Percentiles rank a stretch among this genome's conserved stretches.
These are phyloP conservation scores for Lumnitzera racemosa DNA, from an alignment of 345 rosid species.

Conservation along the genomic window DNA sequence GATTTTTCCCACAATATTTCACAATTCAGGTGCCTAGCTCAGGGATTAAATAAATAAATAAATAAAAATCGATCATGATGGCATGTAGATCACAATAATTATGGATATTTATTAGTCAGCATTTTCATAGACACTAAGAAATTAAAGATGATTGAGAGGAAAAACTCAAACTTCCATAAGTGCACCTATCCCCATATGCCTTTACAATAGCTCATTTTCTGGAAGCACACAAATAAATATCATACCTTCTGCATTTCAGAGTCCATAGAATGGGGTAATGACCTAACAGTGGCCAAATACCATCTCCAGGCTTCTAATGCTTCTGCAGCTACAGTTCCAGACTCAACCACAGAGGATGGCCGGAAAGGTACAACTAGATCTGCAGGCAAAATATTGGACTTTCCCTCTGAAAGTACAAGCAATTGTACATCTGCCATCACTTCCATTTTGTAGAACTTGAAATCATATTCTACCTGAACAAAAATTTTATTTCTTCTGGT, in stretches of 20 bases:
- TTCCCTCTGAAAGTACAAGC: conserved; percentile 72
- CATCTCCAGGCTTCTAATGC: conserved; percentile 72
- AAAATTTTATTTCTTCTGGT: too few species aligned
- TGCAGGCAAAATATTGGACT: conserved; percentile 80
- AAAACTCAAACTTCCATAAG: too few species aligned
- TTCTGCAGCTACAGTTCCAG: conserved; percentile 37
- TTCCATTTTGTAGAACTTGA: conserved; percentile 80
- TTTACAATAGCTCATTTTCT: background rate
- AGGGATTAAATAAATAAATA: too few species aligned
- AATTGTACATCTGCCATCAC: conserved; percentile 76
- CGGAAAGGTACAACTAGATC: conserved; percentile 74
- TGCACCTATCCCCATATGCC: background rate
- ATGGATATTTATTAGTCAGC: too few species aligned
- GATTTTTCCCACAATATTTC: too few species aligned
- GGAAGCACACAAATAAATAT: background rate
- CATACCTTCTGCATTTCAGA: conserved; percentile 74
- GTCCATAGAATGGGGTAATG: conserved; percentile 59
- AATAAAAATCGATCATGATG: too few species aligned
- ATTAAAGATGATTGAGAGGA: too few species aligned
- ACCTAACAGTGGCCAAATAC: conserved; percentile 71
- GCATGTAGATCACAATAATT: too few species aligned
- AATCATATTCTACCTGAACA: conserved; percentile 80
- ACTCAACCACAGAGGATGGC: conserved; percentile 40
- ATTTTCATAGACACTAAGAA: too few species aligned
- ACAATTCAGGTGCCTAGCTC: too few species aligned